Conservation (phyloP, 2,329 filamentous ascomycete genomes). For the Zarea fungicola region DNA sequence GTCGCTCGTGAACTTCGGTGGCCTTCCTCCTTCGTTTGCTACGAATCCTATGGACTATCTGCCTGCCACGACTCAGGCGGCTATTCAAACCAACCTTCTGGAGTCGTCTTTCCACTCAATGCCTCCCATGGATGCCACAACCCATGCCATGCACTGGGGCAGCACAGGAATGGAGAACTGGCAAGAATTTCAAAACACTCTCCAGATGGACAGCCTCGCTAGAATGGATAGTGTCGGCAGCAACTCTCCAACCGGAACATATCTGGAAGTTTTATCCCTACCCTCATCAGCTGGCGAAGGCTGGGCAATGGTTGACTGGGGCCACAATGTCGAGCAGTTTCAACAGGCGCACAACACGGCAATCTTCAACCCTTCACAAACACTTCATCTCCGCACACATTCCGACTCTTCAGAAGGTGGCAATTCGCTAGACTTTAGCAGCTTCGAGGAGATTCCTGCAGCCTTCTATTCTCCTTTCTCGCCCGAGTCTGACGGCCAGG, state of each 20-base stretch:
- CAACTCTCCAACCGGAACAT: conserved; percentile 47
- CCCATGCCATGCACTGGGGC: conserved; percentile 55
- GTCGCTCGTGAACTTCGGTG: conserved; percentile 50
- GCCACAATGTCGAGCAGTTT: conserved; percentile 61
- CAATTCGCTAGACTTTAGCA: conserved; percentile 63
- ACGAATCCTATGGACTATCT: conserved; percentile 56
- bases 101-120: conserved; percentile 58
- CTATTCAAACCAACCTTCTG: conserved; percentile 57
- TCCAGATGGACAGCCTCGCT: conserved; percentile 47
- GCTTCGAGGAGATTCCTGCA: conserved; percentile 70
- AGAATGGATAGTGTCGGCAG: conserved; percentile 39
- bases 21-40: conserved; percentile 46
- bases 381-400: conserved; percentile 78
- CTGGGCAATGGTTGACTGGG: conserved; percentile 77
- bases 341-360: conserved; percentile 51
- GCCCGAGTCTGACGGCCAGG: conserved; percentile 70
- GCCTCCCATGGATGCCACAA: conserved; percentile 50
- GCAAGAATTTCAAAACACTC: conserved; percentile 67
- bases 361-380: conserved; percentile 90
- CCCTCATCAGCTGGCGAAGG: conserved; percentile 78
- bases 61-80: conserved; percentile 57
- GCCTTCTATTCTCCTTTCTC: conserved; percentile 78
- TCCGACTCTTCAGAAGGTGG: conserved; percentile 78
- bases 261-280: conserved; percentile 80
- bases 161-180: conserved; percentile 63